Base-by-base conservation (phyloP, 2,329 filamentous ascomycete species). In the Ploettnerulaceae sp. region DNA sequence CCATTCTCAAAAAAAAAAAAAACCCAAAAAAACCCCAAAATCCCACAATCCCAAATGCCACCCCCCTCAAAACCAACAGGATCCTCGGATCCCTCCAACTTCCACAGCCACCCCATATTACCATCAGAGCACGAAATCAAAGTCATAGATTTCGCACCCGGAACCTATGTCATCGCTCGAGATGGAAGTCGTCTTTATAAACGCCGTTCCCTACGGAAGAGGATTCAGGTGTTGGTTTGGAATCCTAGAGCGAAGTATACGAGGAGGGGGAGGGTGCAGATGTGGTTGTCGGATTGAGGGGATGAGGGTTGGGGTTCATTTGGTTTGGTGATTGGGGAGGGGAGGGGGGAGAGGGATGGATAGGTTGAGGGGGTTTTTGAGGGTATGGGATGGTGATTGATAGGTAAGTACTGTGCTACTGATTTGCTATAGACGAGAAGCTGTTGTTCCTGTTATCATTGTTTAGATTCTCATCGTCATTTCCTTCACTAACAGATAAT, bases 171-270 rank as follows among this genome's bases (percentile, higher is more conserved):
- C 33, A n/a, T n/a, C 11, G 11, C 31, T 12, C 22, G 7, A 22
- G n/a, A n/a, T n/a, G n/a, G n/a, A 28, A 31, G 8, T 12, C 18
- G 14, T 22, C 32, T 33, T 9, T 12, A 7, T 15, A 17, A 14
- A 1, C 2, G 28, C 8, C 12, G 14, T 8, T 7, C 14, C 2
- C 9, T 50, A 8, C 5, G 14, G 9, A 47, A 43, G 36, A 31
- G 34, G 21, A 33, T 42, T 4, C 9, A 28, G 12, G 14, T 14
- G 4, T 6, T 43, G 18, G 33, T 50, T 33, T 50, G 43, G 42
- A 50, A 50, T 33, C 43, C 38, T 11, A 43, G 21, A 18, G 48
- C 48, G 22, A 50, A 25, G 29, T 42, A 50, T 22, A 29, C 43
- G 20, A 42, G 43, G 21, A 41, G 48, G 26, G 48, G 48, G 14